Percentiles rank a stretch among this genome's conserved stretches.
These are phyloP conservation scores for Mallotus japonicus DNA, from an alignment of 441 rosid genomes.

Conservation along the genomic window DNA sequence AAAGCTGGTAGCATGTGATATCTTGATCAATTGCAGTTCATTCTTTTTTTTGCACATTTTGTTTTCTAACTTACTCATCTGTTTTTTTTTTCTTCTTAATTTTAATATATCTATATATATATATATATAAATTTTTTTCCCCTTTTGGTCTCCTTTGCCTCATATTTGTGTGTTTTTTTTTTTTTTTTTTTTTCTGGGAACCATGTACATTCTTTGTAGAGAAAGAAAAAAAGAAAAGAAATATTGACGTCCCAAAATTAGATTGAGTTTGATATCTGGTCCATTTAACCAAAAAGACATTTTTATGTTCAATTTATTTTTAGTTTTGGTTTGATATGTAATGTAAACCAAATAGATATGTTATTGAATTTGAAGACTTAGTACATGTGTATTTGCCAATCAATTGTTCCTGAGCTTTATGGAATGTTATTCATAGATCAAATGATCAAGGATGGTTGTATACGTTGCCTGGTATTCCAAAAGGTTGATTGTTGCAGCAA, in stretches of 20 bases:
- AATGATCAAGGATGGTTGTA: neutral
- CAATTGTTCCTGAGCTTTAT: neutral
- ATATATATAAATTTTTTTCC: conserved; percentile 24
- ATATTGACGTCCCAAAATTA: conserved; percentile 8
- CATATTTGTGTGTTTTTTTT: conserved; percentile 29
- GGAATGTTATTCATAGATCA: neutral
- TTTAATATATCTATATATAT: conserved; percentile 29
- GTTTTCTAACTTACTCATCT: conserved; percentile 18
- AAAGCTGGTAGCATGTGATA: conserved; percentile 85
- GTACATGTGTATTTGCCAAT: neutral
- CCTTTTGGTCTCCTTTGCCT: conserved; percentile 23
- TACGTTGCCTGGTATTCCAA: neutral
- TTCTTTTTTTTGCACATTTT: conserved; percentile 15
- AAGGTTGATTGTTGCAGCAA: neutral
- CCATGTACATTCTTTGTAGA: conserved; percentile 55
- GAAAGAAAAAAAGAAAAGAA: conserved; percentile 14
- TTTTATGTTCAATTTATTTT: neutral
- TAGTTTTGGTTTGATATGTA: neutral
- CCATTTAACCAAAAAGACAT: neutral
- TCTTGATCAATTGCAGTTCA: conserved; percentile 13
- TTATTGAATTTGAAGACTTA: neutral
- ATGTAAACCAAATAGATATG: neutral
- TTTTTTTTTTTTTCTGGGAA: conserved; percentile 37
- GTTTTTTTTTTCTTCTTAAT: conserved; percentile 3
- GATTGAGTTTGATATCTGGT: conserved; percentile 20